Base-by-base conservation (phyloP, 164 flowering plant genomes). In the Magnolia sinica region DNA sequence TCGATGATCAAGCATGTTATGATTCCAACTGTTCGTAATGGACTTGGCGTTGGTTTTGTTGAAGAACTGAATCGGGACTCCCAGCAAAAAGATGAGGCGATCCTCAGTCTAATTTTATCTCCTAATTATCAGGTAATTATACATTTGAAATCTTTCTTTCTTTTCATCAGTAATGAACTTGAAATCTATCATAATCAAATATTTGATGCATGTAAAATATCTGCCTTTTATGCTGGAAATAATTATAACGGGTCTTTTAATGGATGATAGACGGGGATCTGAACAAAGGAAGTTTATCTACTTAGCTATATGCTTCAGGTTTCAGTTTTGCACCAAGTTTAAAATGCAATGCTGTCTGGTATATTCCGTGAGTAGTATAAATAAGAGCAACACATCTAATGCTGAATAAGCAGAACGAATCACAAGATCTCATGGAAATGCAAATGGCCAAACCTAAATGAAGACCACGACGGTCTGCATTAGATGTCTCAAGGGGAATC, bases 1-100 rank as follows among this genome's bases (percentile, higher is more conserved):
- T 79, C 85, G 77, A 81, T 90, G 80, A 85, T 89, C 79, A 94
- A 91, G 87, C 75, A 87, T 83, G 89, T 89, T 37, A 76, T 96
- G 27, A 69, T 86, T 77, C 96, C 97, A 14, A 83, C 84, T 23
- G 83, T 90, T 29, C 85, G 82, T 72, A 74, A 50, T 77, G 75
- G 77, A 22, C 77, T 85, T 64, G 79, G 83, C 31, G 68, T 84
- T 73, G 83, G 87, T 52, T 79, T 85, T 80, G 78, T 81, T 20
- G 97, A 88, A 83, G 95, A 87, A 70, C 5, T 69, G 52, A 63
- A 79, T 79, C 76, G 80, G 68, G 84, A 77, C 49, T 64, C 82
- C 1, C 85, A 52, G 68, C 78, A 77, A 74, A 81, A 79, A 66
- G 68, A 64, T 70, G 87, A 81, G 73, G 87, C 85, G 29, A 64